Evolutionary conservation across 2,329 filamentous ascomycete species (phyloP), one percentile per base, ranked within the genome.

Genomic region (Xylaria digitata): DNA sequence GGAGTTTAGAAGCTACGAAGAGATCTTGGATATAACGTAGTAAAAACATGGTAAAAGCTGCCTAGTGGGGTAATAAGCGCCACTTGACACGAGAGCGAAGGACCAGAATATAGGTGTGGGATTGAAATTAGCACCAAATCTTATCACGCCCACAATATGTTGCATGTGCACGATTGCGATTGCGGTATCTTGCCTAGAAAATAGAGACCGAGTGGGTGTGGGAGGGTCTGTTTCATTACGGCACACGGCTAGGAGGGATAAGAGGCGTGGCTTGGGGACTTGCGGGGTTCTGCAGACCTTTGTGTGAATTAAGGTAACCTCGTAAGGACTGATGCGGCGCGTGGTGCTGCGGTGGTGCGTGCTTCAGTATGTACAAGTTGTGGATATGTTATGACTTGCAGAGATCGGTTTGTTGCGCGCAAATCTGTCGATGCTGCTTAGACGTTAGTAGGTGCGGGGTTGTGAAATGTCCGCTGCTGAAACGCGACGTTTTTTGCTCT

Each of bases 81-180:
- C 55, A 52, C 60, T 65, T 55, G 58, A 63, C 30, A 50, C 21
- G 15, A 52, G 30, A 56, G 43, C 3, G 19, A 56, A 54, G 49
- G 45, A 21, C 15, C n/a, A 45, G 45, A 48, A 54, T 48, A 54
- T 48, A 11, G 30, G 48, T 26, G 63, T 50, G 54, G 42, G 61
- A 54, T 34, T 26, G 45, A 26, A 40, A 60, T 46, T 42, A 71
- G 58, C 70, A 71, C 62, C 63, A 70, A 67, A 70, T 73, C 68
- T 72, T 70, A 74, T 74, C 71, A 71, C 56, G 57, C 67, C 63
- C 68, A 66, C 72, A 64, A 49, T 54, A 66, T 69, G 71, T 72
- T 70, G 69, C 72, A 75, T 70, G 70, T 75, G 73, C 69, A 74
- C 67, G 61, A 69, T 70, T 62, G 70, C 68, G 71, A 69, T 70